Conservation (phyloP, 2,329 filamentous ascomycete genomes). For the Rhynchosporium secalis region DNA sequence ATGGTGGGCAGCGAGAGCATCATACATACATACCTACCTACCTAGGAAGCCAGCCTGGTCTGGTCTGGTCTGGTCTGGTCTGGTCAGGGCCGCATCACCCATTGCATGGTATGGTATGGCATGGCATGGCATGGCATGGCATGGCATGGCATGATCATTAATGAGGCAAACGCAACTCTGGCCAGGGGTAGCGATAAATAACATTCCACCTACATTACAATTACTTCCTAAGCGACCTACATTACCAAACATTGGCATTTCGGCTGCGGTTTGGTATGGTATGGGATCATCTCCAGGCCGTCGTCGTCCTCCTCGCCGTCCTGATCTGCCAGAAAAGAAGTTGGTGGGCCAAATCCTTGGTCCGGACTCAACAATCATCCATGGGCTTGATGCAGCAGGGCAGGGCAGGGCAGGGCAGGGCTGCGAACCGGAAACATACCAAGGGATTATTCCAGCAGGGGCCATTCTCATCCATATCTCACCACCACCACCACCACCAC, state of each 20-base stretch:
- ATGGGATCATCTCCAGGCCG: not conserved
- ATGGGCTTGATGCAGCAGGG: too few relatives aligned
- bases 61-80: too few relatives aligned
- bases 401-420: too few relatives aligned
- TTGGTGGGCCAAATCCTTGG: constrained; percentile 4
- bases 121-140: not conserved
- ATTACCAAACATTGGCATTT: too few relatives aligned
- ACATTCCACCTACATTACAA: too few relatives aligned
- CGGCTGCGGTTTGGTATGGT: not conserved
- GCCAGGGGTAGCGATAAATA: too few relatives aligned
- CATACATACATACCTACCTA: too few relatives aligned
- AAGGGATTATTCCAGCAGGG: not conserved
- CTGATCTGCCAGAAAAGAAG: not conserved
- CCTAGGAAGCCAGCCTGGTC: too few relatives aligned
- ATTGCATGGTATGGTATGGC: constrained; percentile 1
- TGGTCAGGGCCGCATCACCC: not conserved
- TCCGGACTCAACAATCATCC: constrained; percentile 11
- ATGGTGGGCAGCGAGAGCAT: too few relatives aligned
- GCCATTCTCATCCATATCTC: not conserved
- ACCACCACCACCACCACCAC: not conserved
- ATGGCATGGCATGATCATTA: too few relatives aligned
- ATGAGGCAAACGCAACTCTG: too few relatives aligned
- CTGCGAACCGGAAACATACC: not conserved
- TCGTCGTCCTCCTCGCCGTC: not conserved
- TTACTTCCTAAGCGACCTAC: too few relatives aligned